These are phyloP conservation scores for Symbiodinium natans DNA, from an alignment of 73 alveolate species.

Conservation along the genomic window DNA sequence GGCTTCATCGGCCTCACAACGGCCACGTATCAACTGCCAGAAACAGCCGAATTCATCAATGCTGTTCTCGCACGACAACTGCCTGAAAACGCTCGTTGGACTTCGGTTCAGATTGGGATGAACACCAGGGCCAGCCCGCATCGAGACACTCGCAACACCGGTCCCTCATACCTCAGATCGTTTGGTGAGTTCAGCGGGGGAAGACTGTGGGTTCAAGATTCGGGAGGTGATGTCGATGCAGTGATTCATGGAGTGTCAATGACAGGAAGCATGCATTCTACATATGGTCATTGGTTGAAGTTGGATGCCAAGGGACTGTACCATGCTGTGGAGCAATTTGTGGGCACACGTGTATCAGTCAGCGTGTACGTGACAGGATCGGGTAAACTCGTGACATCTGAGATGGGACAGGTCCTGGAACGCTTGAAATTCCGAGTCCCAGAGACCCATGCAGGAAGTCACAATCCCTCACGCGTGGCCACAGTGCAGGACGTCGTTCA, in stretches of 20 bases:
- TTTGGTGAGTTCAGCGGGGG: conserved; percentile 12
- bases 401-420: not conserved
- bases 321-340: conserved; percentile 3
- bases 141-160: not conserved
- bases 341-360: not conserved
- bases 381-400: not conserved
- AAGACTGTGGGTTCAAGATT: conserved; percentile 4
- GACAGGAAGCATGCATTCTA: not conserved
- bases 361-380: conserved; percentile 3
- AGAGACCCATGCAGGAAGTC: not conserved
- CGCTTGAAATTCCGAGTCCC: not conserved
- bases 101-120: not conserved
- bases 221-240: not conserved
- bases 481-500: too few species aligned
- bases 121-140: not conserved
- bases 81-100: not conserved
- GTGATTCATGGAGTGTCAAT: not conserved
- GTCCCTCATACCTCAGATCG: not conserved
- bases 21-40: not conserved
- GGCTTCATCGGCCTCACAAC: not conserved
- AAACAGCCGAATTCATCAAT: not conserved
- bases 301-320: not conserved
- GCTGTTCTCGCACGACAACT: not conserved
- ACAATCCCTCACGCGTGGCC: too few species aligned
- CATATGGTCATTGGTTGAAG: not conserved